These are phyloP conservation scores for Flaveria linearis DNA, from an alignment of 129 eudicot species.

Conservation along the genomic window DNA sequence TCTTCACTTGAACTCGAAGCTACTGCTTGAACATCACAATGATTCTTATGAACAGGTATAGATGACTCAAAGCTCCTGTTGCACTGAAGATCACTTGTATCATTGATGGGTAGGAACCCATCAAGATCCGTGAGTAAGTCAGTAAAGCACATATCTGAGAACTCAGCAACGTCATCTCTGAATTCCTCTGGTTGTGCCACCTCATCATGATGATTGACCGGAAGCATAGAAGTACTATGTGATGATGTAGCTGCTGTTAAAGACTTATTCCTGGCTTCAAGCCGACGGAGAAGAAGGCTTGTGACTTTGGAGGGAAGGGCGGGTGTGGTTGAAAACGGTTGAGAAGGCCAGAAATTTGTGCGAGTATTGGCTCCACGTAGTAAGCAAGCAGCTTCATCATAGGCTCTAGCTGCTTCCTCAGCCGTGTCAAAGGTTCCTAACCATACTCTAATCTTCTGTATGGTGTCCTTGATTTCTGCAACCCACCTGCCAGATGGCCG, in stretches of 20 bases:
- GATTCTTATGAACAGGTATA: conserved; percentile 25
- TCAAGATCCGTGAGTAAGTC: conserved; percentile 57
- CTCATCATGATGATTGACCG: conserved; percentile 27
- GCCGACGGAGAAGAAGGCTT: conserved; percentile 63
- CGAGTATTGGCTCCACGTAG: conserved; percentile 79
- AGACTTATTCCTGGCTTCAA: conserved; percentile 57
- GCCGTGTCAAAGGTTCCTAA: conserved; percentile 84
- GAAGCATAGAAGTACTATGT: conserved; percentile 7
- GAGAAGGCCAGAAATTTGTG: conserved; percentile 78
- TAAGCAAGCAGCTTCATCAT: conserved; percentile 84
- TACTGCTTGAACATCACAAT: conserved; percentile 6
- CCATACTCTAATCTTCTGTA: conserved; percentile 84
- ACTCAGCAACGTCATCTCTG: conserved; percentile 31
- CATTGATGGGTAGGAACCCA: conserved; percentile 32
- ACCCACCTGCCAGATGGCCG: conserved; percentile 90
- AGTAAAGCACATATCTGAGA: conserved; percentile 47
- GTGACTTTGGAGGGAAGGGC: conserved; percentile 74
- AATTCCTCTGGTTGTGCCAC: conserved; percentile 18
- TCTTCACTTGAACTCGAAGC: conserved; percentile 34
- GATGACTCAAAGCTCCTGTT: conserved; percentile 33
- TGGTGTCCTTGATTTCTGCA: conserved; percentile 83
- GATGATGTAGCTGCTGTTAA: conserved; percentile 35
- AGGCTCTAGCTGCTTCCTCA: conserved; percentile 87
- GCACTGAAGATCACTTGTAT: conserved; percentile 14
- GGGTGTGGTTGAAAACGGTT: conserved; percentile 47